These are phyloP conservation scores for Lactifluus volemus DNA, from an alignment of 768 basidiomycete species.

Conservation along the genomic window DNA sequence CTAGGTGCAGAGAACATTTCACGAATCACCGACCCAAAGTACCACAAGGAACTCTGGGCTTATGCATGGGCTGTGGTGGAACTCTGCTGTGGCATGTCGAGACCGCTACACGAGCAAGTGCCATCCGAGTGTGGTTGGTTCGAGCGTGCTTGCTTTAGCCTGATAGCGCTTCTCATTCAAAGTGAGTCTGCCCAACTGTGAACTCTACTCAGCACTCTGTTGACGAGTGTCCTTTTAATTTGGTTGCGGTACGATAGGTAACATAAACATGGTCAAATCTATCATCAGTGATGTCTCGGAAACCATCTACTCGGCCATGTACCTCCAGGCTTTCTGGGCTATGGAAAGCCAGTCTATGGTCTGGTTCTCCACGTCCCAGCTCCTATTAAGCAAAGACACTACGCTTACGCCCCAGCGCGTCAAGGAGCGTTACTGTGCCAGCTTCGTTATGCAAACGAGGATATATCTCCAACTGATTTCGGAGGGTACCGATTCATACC, in stretches of 20 bases:
- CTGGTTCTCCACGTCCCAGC: too few relatives aligned
- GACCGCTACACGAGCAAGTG: background rate
- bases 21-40: background rate
- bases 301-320: background rate
- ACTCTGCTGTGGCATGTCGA: background rate
- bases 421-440: background rate
- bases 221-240: background rate
- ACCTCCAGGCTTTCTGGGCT: too few relatives aligned
- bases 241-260: background rate
- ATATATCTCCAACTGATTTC: background rate
- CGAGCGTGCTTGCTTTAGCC: slow-evolving; percentile 4
- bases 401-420: background rate
- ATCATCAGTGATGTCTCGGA: background rate
- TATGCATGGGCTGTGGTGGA: background rate
- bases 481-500: too few relatives aligned
- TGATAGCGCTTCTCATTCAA: slow-evolving; percentile 1
- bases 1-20: background rate
- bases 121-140: background rate
- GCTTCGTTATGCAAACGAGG: background rate
- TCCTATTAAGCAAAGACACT: too few relatives aligned
- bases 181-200: background rate
- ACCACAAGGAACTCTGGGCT: background rate
- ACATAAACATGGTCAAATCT: background rate
- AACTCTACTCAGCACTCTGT: too few relatives aligned
- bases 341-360: too few relatives aligned